Base-by-base conservation (phyloP, 306 rosid genomes). In the Prunus campanulata region DNA sequence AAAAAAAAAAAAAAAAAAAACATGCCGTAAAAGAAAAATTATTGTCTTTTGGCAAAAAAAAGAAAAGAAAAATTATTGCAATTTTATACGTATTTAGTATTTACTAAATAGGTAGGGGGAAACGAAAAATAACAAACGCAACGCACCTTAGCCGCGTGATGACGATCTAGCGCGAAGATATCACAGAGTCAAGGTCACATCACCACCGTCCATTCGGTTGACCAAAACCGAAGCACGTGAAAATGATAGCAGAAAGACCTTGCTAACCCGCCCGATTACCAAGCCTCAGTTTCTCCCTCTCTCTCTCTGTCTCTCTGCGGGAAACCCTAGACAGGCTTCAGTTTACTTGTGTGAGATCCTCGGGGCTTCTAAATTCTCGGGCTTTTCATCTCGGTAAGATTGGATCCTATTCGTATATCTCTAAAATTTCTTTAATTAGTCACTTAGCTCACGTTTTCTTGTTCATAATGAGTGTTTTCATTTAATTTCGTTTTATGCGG, bases 291-390 rank as follows among this genome's bases (percentile, higher is more conserved):
- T 7, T 63, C 78, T 16, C 77, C 29, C 51, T 20, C 54, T 25
- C 72, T 15, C 67, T 77, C 59, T 15, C 30, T 52, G 74, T 32
- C 77, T 68, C 59, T 55, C 16, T 61, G 24, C 65, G 65, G 57
- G 75, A 86, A 86, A 79, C 93, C 94, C 93, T 83, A 89, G 85
- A 54, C 65, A 68, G 85, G 74, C 57, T 80, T 56, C 68, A 78
- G 56, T 67, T 79, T 20, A 4, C 60, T 72, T 25, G 67, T 68
- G 39, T 49, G 76, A 46, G 74, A 68, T 75, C 74, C 76, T 67
- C 80, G 50, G 11, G 70, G 5, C 67, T 24, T 50, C 68, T 35
- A 54, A 42, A 67, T 49, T 60, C 55, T 71, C 72, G 10, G 3
- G 55, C 66, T 66, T 75, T 65, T 68, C 10, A 62, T 72, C 70